Evolutionary conservation across 345 rosid genomes (phyloP).

Genomic region (Pugionium cornutum): DNA sequence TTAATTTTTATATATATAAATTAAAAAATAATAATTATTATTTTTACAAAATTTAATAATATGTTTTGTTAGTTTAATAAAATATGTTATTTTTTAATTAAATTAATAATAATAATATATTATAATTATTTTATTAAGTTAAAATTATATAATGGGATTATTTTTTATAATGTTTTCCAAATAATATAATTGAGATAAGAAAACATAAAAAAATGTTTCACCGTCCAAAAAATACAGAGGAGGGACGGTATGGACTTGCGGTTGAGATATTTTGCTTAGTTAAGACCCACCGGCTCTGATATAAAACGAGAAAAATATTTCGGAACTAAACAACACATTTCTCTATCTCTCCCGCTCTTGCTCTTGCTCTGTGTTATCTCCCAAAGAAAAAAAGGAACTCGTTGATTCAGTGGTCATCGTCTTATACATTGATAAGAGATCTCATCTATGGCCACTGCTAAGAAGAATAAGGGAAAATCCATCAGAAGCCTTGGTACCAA

Average conservation of each 20-base stretch:
- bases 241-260: slow-evolving; percentile 14
- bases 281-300: slow-evolving; percentile 5
- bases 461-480: slow-evolving; percentile 49
- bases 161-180: no score
- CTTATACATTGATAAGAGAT: background rate
- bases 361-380: slow-evolving; percentile 6
- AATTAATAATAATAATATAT: no score
- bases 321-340: slow-evolving; percentile 11
- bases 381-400: background rate
- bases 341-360: slow-evolving; percentile 8
- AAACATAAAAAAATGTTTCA: slow-evolving; percentile 19
- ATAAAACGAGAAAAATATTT: slow-evolving; percentile 20
- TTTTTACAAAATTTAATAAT: no score
- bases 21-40: no score
- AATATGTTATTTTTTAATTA: no score
- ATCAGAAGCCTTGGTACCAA: slow-evolving; percentile 41
- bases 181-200: background rate
- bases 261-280: slow-evolving; percentile 28
- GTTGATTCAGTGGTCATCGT: background rate
- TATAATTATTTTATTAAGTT: no score
- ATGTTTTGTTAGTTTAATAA: no score
- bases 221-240: slow-evolving; percentile 35
- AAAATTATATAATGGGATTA: no score
- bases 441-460: slow-evolving; percentile 16
- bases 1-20: no score